phyloP scores from a whole-genome alignment of 352 stramenopile species.

The Phytopythium vexans region DNA sequence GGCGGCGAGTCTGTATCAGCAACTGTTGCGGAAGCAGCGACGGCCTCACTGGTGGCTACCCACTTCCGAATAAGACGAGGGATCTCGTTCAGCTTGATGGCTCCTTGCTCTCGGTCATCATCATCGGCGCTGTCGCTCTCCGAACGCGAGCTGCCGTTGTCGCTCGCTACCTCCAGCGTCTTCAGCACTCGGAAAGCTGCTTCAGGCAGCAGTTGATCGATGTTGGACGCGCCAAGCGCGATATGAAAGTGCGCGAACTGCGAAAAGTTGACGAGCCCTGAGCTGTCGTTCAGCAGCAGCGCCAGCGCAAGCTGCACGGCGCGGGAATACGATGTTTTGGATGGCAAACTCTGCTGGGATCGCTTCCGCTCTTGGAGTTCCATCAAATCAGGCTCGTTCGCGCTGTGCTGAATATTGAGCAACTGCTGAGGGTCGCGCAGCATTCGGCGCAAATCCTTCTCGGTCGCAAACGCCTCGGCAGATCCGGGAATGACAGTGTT shows the following conservation, averaged over 20 bases:
- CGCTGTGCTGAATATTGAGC: conserved; percentile 26
- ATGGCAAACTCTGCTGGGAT: neutral
- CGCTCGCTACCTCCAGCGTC: conserved; percentile 25
- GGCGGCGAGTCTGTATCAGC: conserved; percentile 4
- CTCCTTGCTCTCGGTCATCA: conserved; percentile 16
- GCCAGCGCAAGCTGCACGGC: conserved; percentile 58
- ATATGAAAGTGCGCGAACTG: conserved; percentile 90
- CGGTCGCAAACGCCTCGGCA: conserved; percentile 58
- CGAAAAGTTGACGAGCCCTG: conserved; percentile 81
- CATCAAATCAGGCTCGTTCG: conserved; percentile 7
- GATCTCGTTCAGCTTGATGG: conserved; percentile 54
- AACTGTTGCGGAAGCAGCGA: neutral
- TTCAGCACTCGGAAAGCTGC: conserved; percentile 76
- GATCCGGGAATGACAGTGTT: conserved; percentile 28
- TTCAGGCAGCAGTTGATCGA: conserved; percentile 73
- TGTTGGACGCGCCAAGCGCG: conserved; percentile 55
- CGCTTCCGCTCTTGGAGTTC: conserved; percentile 1
- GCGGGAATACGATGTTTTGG: conserved; percentile 34
- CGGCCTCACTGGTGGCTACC: conserved; percentile 17
- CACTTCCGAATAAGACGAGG: conserved; percentile 40
- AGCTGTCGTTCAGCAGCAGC: conserved; percentile 70
- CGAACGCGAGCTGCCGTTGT: conserved; percentile 8
- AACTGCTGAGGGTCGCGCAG: conserved; percentile 36
- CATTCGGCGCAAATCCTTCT: conserved; percentile 55
- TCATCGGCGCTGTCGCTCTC: conserved; percentile 8